Conservation (phyloP, 2,329 filamentous ascomycete species). For the Cladophialophora immunda region DNA sequence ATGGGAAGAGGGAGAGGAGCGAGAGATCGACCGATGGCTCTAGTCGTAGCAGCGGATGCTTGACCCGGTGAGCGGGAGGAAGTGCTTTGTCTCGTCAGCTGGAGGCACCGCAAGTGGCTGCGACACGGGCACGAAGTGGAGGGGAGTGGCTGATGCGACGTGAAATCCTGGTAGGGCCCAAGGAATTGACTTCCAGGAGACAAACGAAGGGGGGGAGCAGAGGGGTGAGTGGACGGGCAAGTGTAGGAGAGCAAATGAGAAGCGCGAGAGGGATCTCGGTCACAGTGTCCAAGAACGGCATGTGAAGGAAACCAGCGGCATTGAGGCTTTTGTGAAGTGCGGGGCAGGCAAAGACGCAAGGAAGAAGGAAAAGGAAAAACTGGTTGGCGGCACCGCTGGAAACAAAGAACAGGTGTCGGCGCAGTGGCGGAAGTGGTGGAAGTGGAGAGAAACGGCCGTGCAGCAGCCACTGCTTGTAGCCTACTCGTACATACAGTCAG, state of each 20-base stretch:
- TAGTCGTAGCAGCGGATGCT: neutral
- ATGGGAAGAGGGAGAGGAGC: neutral
- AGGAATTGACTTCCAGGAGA: neutral
- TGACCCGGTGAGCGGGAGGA: neutral
- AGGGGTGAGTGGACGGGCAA: neutral
- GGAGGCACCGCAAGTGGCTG: neutral
- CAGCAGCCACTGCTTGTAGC: neutral
- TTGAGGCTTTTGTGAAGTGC: neutral
- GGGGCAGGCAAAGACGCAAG: neutral
- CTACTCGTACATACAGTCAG: neutral
- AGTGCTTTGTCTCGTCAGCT: neutral
- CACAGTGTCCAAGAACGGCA: neutral
- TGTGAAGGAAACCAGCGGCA: neutral
- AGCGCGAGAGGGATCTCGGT: neutral
- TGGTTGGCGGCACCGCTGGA: neutral
- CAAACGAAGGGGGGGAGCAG: neutral
- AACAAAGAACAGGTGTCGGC: neutral
- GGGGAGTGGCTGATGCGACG: neutral
- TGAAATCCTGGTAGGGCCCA: neutral
- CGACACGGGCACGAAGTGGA: neutral
- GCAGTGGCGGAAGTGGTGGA: neutral
- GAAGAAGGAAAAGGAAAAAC: neutral
- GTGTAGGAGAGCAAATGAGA: conserved; percentile 6
- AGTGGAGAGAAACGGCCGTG: neutral
- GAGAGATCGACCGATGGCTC: conserved; percentile 3